These are phyloP conservation scores for Boeremia exigua DNA, from an alignment of 2,329 filamentous ascomycete genomes.

Conservation along the genomic window DNA sequence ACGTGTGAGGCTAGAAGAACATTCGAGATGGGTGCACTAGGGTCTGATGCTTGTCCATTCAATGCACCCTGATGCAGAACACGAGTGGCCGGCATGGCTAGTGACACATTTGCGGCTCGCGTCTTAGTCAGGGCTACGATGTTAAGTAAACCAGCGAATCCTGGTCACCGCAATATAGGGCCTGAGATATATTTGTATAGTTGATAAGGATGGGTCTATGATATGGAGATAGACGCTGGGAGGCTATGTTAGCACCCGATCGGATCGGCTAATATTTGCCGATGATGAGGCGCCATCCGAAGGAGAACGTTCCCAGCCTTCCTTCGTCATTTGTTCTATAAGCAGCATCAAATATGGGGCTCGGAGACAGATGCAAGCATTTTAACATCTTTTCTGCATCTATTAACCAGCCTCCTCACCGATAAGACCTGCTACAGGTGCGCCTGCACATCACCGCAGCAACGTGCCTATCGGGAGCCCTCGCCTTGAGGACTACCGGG, in stretches of 20 bases:
- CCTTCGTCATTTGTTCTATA: too few relatives aligned
- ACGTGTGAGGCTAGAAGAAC: background rate
- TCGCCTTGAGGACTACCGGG: too few relatives aligned
- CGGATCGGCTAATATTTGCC: background rate
- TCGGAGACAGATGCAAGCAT: too few relatives aligned
- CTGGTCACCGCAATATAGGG: conserved; percentile 1
- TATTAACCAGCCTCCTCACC: too few relatives aligned
- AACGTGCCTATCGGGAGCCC: too few relatives aligned
- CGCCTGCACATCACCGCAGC: too few relatives aligned
- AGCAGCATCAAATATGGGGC: too few relatives aligned
- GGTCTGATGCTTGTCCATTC: conserved; percentile 1
- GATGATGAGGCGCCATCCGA: conserved; percentile 9
- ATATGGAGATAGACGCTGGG: background rate
- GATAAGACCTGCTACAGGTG: too few relatives aligned
- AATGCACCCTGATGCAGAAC: conserved; percentile 1
- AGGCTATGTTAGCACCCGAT: background rate
- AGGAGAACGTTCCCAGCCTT: background rate
- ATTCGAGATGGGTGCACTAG: conserved; percentile 3
- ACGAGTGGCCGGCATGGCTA: background rate
- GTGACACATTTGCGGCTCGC: conserved; percentile 22
- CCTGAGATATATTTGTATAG: background rate
- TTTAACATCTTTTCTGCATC: too few relatives aligned
- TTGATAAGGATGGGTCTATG: conserved; percentile 9
- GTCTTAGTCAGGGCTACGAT: conserved; percentile 15
- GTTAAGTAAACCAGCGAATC: background rate